Evolutionary conservation across 2,329 filamentous ascomycete species (phyloP), one percentile per base, ranked within the genome.

Genomic region (Colletotrichum caudatum): DNA sequence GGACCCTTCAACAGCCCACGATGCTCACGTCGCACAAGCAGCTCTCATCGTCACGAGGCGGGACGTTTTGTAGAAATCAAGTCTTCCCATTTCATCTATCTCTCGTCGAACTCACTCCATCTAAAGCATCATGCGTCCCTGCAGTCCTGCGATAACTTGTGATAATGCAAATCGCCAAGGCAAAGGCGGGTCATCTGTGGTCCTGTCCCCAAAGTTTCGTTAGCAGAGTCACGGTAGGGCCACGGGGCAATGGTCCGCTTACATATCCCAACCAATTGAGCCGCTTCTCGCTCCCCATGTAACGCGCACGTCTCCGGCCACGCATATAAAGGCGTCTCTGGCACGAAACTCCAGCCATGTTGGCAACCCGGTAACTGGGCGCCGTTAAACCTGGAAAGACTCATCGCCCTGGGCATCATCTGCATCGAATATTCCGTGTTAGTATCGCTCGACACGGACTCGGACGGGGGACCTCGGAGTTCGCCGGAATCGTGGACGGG

Each of bases 391-490:
- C 53, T 69, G 26, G 41, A 54, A 58, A 41, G 53, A 33, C 53
- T 69, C 54, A 59, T 59, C 48, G 20, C 18, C 39, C 41, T 44
- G 18, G 69, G 59, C 48, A 37, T 48, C 48, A 69, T 69, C 69
- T 72, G 69, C n/a, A 48, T 64, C 2, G 60, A 71, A 60, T 11
- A 64, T 23, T 72, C 69, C 39, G 59, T 64, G n/a, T 72, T 60
- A 72, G 69, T 60, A 72, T 72, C 69, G 59, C 69, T 72, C 65
- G 69, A 63, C 58, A 64, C 23, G 3, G 69, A 69, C 37, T 63
- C 33, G 33, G 65, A 72, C 3, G 5, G 33, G 37, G 48, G 39
- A 20, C 29, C 37, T 69, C 60, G 69, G n/a, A 39, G 60, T 64
- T 37, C 69, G 69, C 35, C 59, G 69, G 29, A 41, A 48, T 60